A percentile compares a stretch with the other conserved stretches of the same genome.
Conservation (phyloP, 768 basidiomycete genomes). For the Tylopilus subfusipes region DNA sequence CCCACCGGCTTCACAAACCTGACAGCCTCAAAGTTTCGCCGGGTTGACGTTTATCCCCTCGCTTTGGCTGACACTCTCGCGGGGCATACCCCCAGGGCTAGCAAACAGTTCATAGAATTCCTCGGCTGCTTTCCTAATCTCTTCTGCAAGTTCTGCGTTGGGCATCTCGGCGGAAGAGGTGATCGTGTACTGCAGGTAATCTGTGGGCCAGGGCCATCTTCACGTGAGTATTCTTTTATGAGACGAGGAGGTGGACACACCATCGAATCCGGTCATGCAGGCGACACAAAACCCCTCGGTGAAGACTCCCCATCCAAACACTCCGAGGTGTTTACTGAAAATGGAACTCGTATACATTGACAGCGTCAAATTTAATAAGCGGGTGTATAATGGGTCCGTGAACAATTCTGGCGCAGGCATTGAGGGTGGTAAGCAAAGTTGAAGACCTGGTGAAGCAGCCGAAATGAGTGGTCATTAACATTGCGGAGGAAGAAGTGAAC, state of each 20-base stretch:
- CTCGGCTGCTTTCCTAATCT: slow-evolving; percentile 58
- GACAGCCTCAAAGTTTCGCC: slow-evolving; percentile 18
- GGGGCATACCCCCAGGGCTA: too few relatives aligned
- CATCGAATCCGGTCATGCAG: slow-evolving; percentile 86
- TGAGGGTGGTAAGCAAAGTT: slow-evolving; percentile 56
- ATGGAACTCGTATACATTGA: slow-evolving; percentile 88
- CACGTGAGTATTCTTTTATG: not conserved
- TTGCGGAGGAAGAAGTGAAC: not conserved
- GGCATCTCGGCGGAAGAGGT: slow-evolving; percentile 86
- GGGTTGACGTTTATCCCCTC: not conserved
- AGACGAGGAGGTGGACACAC: slow-evolving; percentile 34
- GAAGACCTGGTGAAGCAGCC: slow-evolving; percentile 52
- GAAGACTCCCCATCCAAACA: slow-evolving; percentile 95
- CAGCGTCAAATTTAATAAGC: slow-evolving; percentile 81
- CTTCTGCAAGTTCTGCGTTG: slow-evolving; percentile 66
- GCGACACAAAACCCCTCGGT: slow-evolving; percentile 92
- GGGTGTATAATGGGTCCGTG: slow-evolving; percentile 66
- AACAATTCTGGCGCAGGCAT: slow-evolving; percentile 70
- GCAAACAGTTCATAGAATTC: slow-evolving; percentile 64
- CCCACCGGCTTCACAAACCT: not conserved
- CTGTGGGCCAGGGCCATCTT: slow-evolving; percentile 33
- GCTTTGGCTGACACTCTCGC: not conserved
- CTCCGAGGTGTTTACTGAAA: slow-evolving; percentile 78
- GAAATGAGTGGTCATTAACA: not conserved
- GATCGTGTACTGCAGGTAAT: slow-evolving; percentile 80